A percentile compares a stretch with the other conserved stretches of the same genome.
Conservation (phyloP, 768 basidiomycete genomes). For the Calocera cornea region DNA sequence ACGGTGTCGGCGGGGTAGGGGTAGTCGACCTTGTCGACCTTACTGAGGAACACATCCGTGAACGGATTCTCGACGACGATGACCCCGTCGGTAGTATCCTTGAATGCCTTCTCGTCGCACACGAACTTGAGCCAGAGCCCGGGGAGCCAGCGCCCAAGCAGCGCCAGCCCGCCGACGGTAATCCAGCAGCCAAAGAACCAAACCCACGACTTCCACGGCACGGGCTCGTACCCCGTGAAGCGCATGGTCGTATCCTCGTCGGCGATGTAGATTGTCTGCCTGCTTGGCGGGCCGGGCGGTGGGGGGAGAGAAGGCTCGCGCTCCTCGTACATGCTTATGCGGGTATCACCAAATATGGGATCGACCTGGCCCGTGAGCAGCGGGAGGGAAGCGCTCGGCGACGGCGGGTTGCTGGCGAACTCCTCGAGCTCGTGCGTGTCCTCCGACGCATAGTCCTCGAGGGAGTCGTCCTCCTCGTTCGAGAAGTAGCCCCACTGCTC, state of each 20-base stretch:
- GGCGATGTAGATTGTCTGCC: constrained; percentile 70
- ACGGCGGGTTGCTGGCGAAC: constrained; percentile 32
- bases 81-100: constrained; percentile 51
- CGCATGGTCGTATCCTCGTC: constrained; percentile 86
- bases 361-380: constrained; percentile 44
- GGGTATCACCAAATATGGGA: constrained; percentile 66
- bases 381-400: constrained; percentile 45
- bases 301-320: constrained; percentile 44
- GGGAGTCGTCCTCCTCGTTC: constrained; percentile 55
- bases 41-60: constrained; percentile 67
- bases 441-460: constrained; percentile 36
- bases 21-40: constrained; percentile 52
- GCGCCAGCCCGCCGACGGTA: constrained; percentile 55
- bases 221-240: constrained; percentile 70
- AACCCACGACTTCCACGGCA: constrained; percentile 43
- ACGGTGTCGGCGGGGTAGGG: constrained; percentile 69
- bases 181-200: constrained; percentile 63
- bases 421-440: neutral
- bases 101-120: constrained; percentile 70
- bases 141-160: constrained; percentile 91
- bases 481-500: constrained; percentile 93
- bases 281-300: constrained; percentile 65
- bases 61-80: constrained; percentile 85
- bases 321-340: constrained; percentile 65
- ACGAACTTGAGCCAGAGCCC: constrained; percentile 81